Conservation (phyloP, 2,329 filamentous ascomycete genomes). For the Fonsecaea erecta region DNA sequence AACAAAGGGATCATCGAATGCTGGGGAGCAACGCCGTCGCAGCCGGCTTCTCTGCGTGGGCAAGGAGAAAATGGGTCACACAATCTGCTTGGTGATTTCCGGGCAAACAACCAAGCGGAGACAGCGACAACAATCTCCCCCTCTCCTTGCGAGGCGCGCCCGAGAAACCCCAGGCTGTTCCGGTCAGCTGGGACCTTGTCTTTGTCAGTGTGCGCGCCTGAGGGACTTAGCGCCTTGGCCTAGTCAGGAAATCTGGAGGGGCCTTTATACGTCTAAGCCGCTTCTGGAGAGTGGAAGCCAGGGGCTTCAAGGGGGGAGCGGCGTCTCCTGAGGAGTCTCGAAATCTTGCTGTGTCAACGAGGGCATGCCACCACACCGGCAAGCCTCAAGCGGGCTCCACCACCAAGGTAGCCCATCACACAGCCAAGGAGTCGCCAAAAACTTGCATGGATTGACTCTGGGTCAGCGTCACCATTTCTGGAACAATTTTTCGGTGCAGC, state of each 20-base stretch:
- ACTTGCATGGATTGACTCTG: constrained; percentile 30
- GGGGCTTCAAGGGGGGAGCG: constrained; percentile 14
- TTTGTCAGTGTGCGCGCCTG: constrained; percentile 24
- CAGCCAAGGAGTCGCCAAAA: constrained; percentile 19
- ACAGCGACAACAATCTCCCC: constrained; percentile 21
- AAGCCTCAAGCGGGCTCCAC: constrained; percentile 29
- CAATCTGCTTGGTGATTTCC: constrained; percentile 12
- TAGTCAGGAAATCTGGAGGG: constrained; percentile 15
- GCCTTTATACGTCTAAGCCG: constrained; percentile 11
- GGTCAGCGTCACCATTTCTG: constrained; percentile 34
- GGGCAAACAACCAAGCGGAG: constrained; percentile 4
- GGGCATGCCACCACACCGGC: constrained; percentile 17
- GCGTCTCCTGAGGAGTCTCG: constrained; percentile 19
- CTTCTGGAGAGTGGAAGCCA: constrained; percentile 28
- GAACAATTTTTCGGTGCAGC: constrained; percentile 33
- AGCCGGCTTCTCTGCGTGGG: background rate
- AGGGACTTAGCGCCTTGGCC: constrained; percentile 22
- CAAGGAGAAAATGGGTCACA: constrained; percentile 9
- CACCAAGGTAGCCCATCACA: constrained; percentile 12
- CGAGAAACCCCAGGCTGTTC: constrained; percentile 30
- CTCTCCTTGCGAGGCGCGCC: constrained; percentile 13
- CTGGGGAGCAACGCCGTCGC: constrained; percentile 1
- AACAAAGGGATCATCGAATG: background rate
- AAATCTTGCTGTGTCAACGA: constrained; percentile 23
- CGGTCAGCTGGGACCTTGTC: constrained; percentile 33